phyloP scores from a whole-genome alignment of 2,329 filamentous ascomycete species.

The Chrysoporthe deuterocubensis region DNA sequence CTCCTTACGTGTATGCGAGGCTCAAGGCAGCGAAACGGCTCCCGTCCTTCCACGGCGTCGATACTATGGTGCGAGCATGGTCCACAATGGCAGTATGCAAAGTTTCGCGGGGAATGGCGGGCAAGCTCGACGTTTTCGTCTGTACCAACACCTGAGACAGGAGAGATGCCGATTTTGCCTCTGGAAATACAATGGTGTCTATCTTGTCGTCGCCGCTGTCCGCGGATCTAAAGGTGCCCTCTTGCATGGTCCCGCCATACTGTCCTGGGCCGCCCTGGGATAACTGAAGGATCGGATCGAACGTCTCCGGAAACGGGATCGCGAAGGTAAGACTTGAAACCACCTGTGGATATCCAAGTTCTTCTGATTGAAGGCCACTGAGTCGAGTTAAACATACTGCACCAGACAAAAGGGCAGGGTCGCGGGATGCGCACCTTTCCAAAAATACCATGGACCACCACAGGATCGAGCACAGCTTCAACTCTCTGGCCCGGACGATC shows the following conservation, averaged over 20 bases:
- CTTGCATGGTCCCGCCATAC: constrained; percentile 23
- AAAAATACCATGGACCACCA: constrained; percentile 39
- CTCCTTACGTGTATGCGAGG: constrained; percentile 36
- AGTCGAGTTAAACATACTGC: constrained; percentile 4
- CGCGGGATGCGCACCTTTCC: constrained; percentile 34
- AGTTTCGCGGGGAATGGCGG: constrained; percentile 17
- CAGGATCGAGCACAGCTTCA: constrained; percentile 37
- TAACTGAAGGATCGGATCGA: constrained; percentile 32
- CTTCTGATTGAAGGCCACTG: constrained; percentile 35
- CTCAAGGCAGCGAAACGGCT: constrained; percentile 34
- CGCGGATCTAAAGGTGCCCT: constrained; percentile 27
- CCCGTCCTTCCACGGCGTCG: constrained; percentile 32
- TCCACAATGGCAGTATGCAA: constrained; percentile 31
- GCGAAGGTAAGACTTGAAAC: constrained; percentile 29
- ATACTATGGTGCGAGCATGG: constrained; percentile 32
- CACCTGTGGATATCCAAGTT: constrained; percentile 35
- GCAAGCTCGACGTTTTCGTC: constrained; percentile 20
- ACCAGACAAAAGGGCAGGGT: background rate
- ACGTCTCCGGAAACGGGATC: constrained; percentile 35
- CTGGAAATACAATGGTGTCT: constrained; percentile 35
- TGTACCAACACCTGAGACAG: constrained; percentile 34
- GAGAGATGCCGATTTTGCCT: constrained; percentile 36
- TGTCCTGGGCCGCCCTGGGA: constrained; percentile 17
- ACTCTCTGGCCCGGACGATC: constrained; percentile 29
- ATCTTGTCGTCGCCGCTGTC: constrained; percentile 34